Base-by-base conservation (phyloP, 345 rosid species). In the Lenwebbia sp. region DNA sequence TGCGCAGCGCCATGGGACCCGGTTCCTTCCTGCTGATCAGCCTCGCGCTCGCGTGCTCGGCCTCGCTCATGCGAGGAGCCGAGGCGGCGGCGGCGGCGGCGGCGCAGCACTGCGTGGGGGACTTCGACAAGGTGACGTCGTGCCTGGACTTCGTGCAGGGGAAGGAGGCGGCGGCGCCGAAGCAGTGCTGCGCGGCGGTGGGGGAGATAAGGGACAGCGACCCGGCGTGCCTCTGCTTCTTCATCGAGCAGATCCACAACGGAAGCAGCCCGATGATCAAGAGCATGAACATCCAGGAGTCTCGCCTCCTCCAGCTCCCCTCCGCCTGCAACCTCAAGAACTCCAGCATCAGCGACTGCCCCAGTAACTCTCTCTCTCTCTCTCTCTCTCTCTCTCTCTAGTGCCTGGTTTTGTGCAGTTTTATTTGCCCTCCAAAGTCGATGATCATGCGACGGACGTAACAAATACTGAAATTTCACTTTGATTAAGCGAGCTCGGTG, bases 151-250 rank as follows among this genome's bases (percentile, higher is more conserved):
- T 86, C 58, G 99, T 98, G 7, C 88, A 90, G 40, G 99, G 97
- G 85, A 92, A 92, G 90, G 88, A 58, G 82, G 60, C 88, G 54
- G 33, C 49, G 13, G 98, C 99, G 11, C 13, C 95, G 10, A 87
- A 92, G 65, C 91, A 93, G 49, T 97, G 99, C 85, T 97, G 99
- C 87, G 85, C 41, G n/a, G 85, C 96, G 2, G 92, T 93, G 62
- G 86, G 89, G 83, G 92, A 87, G 7, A 90, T 93, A 17, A 92
- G 91, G 86, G 96, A 88, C 1, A 88, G 85, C 13, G 93, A 94
- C 4, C 98, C 99, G 17, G 92, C 94, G 89, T 97, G 99, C 90
- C 88, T 97, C 89, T 97, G 99, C 87, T 92, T 4, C 84, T 82
- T 96, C 15, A 93, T 97, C 54, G 96, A 94, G 86, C 94, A 94